Base-by-base conservation (phyloP, 1,284 basidiomycete species). In the Omphalotus olearius region DNA sequence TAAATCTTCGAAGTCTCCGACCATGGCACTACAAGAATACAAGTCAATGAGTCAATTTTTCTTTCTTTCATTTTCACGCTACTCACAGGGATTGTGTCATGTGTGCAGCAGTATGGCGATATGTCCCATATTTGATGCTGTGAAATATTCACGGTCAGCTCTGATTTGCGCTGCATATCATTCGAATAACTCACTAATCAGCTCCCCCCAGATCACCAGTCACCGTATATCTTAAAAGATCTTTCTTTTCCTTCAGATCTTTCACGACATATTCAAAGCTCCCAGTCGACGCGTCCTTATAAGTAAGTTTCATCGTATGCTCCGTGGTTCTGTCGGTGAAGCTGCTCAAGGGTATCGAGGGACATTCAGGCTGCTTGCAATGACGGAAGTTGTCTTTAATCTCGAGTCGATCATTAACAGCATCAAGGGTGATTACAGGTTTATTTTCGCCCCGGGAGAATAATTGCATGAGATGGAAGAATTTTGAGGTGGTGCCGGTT, bases 391-490 rank as follows among this genome's bases (percentile, higher is more conserved):
- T 50, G 39, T 58, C 58, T 13, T 54, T 50, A 20, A 60, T 52
- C 1, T 16, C 33, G 9, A 60, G 44, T 11, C 14, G 37, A 10
- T 48, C 54, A 4, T 50, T 51, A 6, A 56, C 52, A 1, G 57
- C 58, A 35, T 56, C 55, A 14, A 61, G 55, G 0, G 60, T 60
- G 33, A 61, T 42, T 5, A 58, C 39, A 6, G 58, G 58, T 2
- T 35, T 48, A 18, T 43, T 47, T 16, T 23, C 43, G 11, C 18
- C 47, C 1, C 47, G 44, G 4, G 51, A 48, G 26, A 59, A 57
- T 3, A 60, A 46, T 46, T 60, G 59, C 57, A 60, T 58, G 33
- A 60, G 50, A 20, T 60, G 59, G 54, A 60, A 60, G 52, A 60
- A 60, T 10, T 45, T 37, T 14, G 23, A 50, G 11, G 43, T 41